Base-by-base conservation (phyloP, 352 stramenopile species). In the Phytophthora sojae region DNA sequence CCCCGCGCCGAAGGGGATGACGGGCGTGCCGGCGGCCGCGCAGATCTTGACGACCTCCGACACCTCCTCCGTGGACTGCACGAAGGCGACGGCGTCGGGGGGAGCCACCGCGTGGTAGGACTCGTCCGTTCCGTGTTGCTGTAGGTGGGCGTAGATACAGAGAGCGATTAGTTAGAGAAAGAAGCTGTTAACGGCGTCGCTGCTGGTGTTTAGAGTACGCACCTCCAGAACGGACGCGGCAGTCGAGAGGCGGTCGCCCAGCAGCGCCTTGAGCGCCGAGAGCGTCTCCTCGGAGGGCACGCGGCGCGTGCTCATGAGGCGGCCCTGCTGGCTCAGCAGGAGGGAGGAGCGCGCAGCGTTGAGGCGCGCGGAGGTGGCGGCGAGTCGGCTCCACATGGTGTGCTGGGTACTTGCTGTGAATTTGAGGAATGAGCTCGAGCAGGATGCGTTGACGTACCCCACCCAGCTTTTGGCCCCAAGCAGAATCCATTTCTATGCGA, bases 1-100 rank as follows among this genome's bases (percentile, higher is more conserved):
- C 0, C 89, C 96, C 3, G 85, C 93, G 32, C 97, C 97, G 81
- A 98, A 99, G 6, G 97, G 90, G 64, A 99, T 98, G 17, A 99
- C 89, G 12, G 97, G 94, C 44, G 97, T 97, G 57, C 61, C 39
- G 52, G 83, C 68, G 21, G 87, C 74, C 37, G 84, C 66, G 69
- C 96, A 99, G 63, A 97, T 91, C 73, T 96, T 94, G 32, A 99
- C 68, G 59, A 99, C 88, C 37, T 90, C 77, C 6, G 85, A 71
- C 25, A 99, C 91, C 72, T 99, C 90, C 53, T 97, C 74, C 3
- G 92, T 96, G 30, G 72, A 93, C 29, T 91, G 63, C 44, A 96
- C 92, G 67, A 91, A 94, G 39, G 95, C 82, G 23, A 99, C 91
- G 6, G 86, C 93, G 59, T 97, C 89, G 11, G 96, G 95, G 15